A percentile compares a stretch with the other conserved stretches of the same genome.
These are phyloP conservation scores for Aristolochia californica DNA, from an alignment of 164 flowering plant genomes.

Conservation along the genomic window DNA sequence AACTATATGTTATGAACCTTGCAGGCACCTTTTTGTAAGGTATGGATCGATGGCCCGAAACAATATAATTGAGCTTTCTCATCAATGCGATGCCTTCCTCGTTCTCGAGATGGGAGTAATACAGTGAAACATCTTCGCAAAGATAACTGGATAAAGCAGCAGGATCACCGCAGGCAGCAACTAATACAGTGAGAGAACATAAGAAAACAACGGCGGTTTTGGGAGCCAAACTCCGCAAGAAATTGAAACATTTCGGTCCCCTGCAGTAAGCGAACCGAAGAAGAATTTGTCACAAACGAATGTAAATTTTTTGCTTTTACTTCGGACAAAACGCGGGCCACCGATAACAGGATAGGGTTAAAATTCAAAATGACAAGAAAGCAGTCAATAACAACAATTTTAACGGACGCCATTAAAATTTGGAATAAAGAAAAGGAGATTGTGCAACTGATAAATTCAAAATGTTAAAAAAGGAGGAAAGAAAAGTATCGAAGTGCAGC, in stretches of 20 bases:
- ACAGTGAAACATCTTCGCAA: constrained; percentile 37
- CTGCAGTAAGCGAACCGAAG: constrained; percentile 3
- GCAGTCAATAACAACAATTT: too few species aligned
- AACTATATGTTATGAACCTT: not conserved
- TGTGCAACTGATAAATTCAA: too few species aligned
- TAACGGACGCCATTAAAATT: too few species aligned
- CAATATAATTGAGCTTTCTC: constrained; percentile 23
- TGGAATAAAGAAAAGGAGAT: too few species aligned
- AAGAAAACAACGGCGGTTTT: constrained; percentile 13
- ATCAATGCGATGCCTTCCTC: constrained; percentile 24
- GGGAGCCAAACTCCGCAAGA: constrained; percentile 12
- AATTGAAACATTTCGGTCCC: constrained; percentile 8
- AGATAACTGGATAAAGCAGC: constrained; percentile 14
- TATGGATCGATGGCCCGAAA: constrained; percentile 28
- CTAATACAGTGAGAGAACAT: constrained; percentile 12
- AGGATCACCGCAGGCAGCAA: constrained; percentile 13
- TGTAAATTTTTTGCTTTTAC: too few species aligned
- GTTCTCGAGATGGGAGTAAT: constrained; percentile 22
- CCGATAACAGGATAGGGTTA: too few species aligned
- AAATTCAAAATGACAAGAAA: too few species aligned
- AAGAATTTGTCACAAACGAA: not conserved
- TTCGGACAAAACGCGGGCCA: too few species aligned
- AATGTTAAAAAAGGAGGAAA: too few species aligned
- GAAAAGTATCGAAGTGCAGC: too few species aligned
- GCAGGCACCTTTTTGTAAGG: constrained; percentile 31